Conservation (phyloP, 805 yeast species). For the Brettanomyces sp. region DNA sequence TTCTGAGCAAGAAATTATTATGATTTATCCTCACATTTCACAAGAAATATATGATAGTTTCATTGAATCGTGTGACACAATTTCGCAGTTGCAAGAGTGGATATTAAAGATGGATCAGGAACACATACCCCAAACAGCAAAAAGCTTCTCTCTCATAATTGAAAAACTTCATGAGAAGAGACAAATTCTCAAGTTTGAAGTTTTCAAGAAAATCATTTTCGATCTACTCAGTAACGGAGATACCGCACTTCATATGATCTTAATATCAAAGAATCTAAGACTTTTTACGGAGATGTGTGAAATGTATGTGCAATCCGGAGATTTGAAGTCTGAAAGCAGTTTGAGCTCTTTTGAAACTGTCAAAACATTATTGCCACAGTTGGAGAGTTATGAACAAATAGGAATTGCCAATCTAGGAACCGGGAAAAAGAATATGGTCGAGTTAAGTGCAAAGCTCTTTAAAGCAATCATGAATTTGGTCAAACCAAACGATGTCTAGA, state of each 20-base stretch:
- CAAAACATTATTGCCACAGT: too few species aligned
- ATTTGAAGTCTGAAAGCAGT: conserved; percentile 8
- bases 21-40: conserved; percentile 14
- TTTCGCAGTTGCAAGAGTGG: conserved; percentile 7
- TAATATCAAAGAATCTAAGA: conserved; percentile 5
- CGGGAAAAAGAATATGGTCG: too few species aligned
- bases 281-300: conserved; percentile 7
- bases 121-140: neutral
- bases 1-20: conserved; percentile 10
- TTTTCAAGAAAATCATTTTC: conserved; percentile 7
- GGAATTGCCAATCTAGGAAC: too few species aligned
- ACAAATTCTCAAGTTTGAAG: conserved; percentile 5
- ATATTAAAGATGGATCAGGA: conserved; percentile 3
- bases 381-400: too few species aligned
- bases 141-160: conserved; percentile 4
- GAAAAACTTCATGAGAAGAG: conserved; percentile 2
- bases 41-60: conserved; percentile 11
- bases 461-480: too few species aligned
- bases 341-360: neutral
- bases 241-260: conserved; percentile 1
- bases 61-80: conserved; percentile 1
- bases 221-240: conserved; percentile 6
- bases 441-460: too few species aligned
- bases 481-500: too few species aligned
- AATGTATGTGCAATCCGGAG: conserved; percentile 6